Conservation (phyloP, 495 filamentous ascomycete species). For the Neurospora hispaniola region DNA sequence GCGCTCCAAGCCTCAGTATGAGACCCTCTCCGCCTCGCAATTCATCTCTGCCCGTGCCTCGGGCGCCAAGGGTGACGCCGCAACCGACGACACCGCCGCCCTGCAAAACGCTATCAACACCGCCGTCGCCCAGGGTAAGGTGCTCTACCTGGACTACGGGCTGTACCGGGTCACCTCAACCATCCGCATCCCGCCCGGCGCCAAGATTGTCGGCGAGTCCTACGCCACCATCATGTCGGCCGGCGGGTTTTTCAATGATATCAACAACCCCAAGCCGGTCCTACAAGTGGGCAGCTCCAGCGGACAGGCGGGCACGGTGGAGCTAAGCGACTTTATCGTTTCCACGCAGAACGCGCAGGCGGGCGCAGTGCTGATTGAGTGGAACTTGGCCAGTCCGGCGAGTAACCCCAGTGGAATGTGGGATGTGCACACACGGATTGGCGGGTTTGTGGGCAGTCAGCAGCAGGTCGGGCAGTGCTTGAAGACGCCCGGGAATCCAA, state of each 20-base stretch:
- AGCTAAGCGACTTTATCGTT: constrained; percentile 73
- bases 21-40: constrained; percentile 32
- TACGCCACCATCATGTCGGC: constrained; percentile 79
- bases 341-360: constrained; percentile 60
- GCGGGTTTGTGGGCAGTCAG: constrained; percentile 67
- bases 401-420: constrained; percentile 66
- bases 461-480: constrained; percentile 62
- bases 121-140: constrained; percentile 48
- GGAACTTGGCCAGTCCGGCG: constrained; percentile 59
- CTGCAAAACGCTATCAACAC: constrained; percentile 47
- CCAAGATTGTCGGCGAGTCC: constrained; percentile 71
- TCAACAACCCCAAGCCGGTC: constrained; percentile 55
- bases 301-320: constrained; percentile 63
- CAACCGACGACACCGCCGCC: constrained; percentile 58
- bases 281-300: constrained; percentile 63
- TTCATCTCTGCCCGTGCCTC: constrained; percentile 52
- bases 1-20: constrained; percentile 52
- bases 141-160: constrained; percentile 49
- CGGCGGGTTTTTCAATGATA: constrained; percentile 59
- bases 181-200: constrained; percentile 49
- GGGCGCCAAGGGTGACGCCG: constrained; percentile 64
- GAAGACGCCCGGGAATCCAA: constrained; percentile 48
- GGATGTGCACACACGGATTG: constrained; percentile 80
- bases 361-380: constrained; percentile 77
- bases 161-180: constrained; percentile 56